Base-by-base conservation (phyloP, 257 asterid genomes). In the Solanum pinnatisectum region DNA sequence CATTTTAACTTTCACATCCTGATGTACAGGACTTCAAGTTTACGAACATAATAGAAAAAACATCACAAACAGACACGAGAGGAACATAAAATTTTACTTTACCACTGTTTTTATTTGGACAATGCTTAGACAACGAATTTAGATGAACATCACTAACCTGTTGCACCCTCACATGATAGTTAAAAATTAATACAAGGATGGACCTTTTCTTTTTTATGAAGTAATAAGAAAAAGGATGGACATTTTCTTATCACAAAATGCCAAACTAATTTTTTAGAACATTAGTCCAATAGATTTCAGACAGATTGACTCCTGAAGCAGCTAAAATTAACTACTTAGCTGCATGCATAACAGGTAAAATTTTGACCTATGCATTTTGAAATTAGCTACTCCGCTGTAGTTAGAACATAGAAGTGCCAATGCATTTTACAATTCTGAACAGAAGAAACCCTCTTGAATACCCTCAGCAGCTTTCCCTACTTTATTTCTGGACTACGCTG, bases 1-100 rank as follows among this genome's bases (percentile, higher is more conserved):
- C 23, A 40, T 22, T 90, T 86, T 52, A 83, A 83, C 56, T 37
- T 67, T 46, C 77, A 88, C 49, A 30, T 88, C 83, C 82, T 81
- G 27, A 81, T 30, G 40, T 81, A 44, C 85, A 9, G 79, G 56
- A 90, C 83, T 49, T 30, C 67, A 46, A 81, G 68, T 63, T 44
- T 30, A 46, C 30, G 5, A 81, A 46, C 85, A 27, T 79, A 39
- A 40, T 46, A 46, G 39, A 79, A 27, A 79, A 27, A 79, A 27
- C 85, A 81, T 42, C 85, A 81, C 85, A 78, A 78, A 2, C 65
- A 44, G 68, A 46, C 27, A 81, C 10, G 18, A 30, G 40, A 10
- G 27, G 5, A 81, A 46, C 67, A 30, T 46, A 46, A 25, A 81
- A 16, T 30, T 36, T 27, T 81, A 78, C 16, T 37, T n/a, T 42